These are phyloP conservation scores for Aureobasidium pullulans DNA, from an alignment of 2,329 filamentous ascomycete genomes.

Conservation along the genomic window DNA sequence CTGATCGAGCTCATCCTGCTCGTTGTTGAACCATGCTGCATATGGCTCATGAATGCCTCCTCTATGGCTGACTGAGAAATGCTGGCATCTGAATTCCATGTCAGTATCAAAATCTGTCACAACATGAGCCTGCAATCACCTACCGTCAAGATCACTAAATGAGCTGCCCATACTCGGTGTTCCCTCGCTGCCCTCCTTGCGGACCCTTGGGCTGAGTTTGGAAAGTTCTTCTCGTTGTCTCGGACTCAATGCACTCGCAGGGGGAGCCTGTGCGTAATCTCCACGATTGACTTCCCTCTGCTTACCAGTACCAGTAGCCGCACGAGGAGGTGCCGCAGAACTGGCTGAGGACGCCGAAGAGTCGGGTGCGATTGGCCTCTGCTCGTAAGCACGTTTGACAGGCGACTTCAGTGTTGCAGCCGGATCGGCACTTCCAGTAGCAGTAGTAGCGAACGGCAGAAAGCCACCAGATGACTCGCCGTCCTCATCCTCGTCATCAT, in stretches of 20 bases:
- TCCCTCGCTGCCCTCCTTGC: conserved; percentile 61
- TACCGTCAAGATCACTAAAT: conserved; percentile 76
- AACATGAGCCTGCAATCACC: conserved; percentile 11
- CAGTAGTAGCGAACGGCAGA: conserved; percentile 35
- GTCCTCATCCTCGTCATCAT: conserved; percentile 37
- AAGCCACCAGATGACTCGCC: conserved; percentile 41
- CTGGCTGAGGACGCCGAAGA: conserved; percentile 47
- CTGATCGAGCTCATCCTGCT: conserved; percentile 60
- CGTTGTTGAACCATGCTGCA: conserved; percentile 48
- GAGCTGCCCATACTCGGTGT: conserved; percentile 78
- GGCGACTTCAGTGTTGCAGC: conserved; percentile 16
- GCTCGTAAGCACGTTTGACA: background rate
- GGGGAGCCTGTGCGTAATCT: conserved; percentile 7
- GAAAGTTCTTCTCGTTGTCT: conserved; percentile 53
- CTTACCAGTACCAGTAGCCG: background rate
- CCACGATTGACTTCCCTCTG: background rate
- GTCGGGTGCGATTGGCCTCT: conserved; percentile 30
- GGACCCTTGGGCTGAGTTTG: conserved; percentile 46
- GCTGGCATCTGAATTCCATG: conserved; percentile 56
- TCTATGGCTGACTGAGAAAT: conserved; percentile 75
- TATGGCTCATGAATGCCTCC: conserved; percentile 66
- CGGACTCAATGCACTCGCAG: conserved; percentile 36
- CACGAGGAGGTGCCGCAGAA: conserved; percentile 8
- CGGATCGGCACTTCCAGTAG: conserved; percentile 18
- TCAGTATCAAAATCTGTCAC: background rate